Evolutionary conservation across 345 rosid species (phyloP).

Genomic region (Melaleuca quinquenervia): DNA sequence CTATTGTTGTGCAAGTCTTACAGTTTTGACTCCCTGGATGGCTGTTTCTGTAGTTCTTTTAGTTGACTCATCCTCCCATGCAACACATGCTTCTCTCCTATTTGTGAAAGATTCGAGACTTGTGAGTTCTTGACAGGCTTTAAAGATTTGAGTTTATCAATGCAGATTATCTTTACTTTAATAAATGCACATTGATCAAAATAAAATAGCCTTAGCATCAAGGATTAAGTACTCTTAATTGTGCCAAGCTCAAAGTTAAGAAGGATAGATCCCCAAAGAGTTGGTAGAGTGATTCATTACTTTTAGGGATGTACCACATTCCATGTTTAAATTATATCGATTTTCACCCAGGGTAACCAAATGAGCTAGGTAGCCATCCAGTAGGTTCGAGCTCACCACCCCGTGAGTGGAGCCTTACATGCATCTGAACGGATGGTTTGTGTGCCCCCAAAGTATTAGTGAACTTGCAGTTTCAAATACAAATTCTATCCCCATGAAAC

Average conservation of each 20-base stretch:
- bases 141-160: background rate
- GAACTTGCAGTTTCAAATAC: background rate
- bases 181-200: background rate
- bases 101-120: background rate
- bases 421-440: background rate
- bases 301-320: background rate
- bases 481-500: background rate
- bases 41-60: background rate
- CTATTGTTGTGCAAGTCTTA: background rate
- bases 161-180: background rate
- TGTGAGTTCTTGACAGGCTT: background rate
- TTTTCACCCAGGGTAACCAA: background rate
- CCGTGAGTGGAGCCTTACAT: background rate
- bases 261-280: background rate
- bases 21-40: background rate
- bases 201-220: background rate
- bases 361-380: background rate
- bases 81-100: background rate
- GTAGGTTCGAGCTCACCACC: background rate
- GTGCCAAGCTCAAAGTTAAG: background rate
- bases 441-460: background rate
- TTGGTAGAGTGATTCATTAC: background rate
- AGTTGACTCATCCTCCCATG: background rate
- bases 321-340: background rate
- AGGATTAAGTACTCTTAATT: background rate